These are phyloP conservation scores for Miscanthus lutarioriparius DNA, from an alignment of 176 grass and related monocot genomes.

Conservation along the genomic window DNA sequence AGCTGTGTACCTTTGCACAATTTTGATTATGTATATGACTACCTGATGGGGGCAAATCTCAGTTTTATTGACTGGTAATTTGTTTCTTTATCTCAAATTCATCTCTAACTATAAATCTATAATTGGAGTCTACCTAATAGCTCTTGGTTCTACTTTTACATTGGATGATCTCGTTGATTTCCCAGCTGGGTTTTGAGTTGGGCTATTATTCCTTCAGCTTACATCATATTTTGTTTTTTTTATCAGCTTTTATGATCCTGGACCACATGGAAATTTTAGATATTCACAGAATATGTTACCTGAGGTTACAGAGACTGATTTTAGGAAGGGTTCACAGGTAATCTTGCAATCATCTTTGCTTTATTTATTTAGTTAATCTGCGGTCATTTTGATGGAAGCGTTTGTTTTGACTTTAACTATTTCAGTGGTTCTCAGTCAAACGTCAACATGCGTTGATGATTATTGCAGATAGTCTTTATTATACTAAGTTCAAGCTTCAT, in stretches of 20 bases:
- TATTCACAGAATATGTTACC: slow-evolving; percentile 88
- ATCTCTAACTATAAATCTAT: background rate
- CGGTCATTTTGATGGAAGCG: background rate
- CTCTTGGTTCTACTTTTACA: background rate
- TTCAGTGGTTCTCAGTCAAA: slow-evolving; percentile 99
- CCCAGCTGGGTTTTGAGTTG: background rate
- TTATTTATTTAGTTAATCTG: background rate
- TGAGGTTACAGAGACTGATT: slow-evolving; percentile 69
- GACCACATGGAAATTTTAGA: slow-evolving; percentile 92
- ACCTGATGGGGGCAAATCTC: slow-evolving; percentile 80
- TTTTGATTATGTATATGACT: slow-evolving; percentile 91
- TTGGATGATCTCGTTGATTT: background rate
- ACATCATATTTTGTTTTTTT: slow-evolving; percentile 29
- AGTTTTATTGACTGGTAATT: slow-evolving; percentile 93
- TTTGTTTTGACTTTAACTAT: slow-evolving; percentile 31
- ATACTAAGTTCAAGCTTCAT: slow-evolving; percentile 87
- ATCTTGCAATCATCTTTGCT: slow-evolving; percentile 13
- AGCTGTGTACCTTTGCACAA: slow-evolving; percentile 95
- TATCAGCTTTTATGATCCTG: slow-evolving; percentile 90
- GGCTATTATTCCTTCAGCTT: background rate
- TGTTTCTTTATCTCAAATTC: slow-evolving; percentile 11
- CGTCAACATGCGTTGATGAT: slow-evolving; percentile 93
- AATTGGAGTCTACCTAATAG: background rate
- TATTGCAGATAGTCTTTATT: slow-evolving; percentile 81
- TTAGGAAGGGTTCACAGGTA: slow-evolving; percentile 99